Conservation (phyloP, 2,329 filamentous ascomycete species). For the Diplocarpon rosae region DNA sequence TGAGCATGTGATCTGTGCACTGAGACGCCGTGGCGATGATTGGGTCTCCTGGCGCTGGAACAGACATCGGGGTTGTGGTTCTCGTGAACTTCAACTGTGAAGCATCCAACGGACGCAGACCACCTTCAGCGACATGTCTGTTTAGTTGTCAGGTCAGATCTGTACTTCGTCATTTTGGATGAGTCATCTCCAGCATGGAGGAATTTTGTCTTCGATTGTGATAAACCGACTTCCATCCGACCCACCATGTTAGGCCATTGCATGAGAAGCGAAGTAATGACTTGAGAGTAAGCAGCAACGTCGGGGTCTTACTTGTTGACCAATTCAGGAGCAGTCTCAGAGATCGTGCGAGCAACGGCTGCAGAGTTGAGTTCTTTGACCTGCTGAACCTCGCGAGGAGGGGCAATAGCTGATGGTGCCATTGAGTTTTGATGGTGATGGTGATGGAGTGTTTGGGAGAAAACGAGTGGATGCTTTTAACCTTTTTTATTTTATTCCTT, state of each 20-base stretch:
- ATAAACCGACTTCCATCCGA: too few species aligned
- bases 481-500: too few species aligned
- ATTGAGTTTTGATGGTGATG: constrained; percentile 28
- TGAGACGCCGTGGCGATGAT: constrained; percentile 23
- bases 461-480: too few species aligned
- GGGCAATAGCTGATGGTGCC: constrained; percentile 37
- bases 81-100: constrained; percentile 47
- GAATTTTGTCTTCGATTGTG: too few species aligned
- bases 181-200: too few species aligned
- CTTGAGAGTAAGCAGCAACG: too few species aligned
- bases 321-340: constrained; percentile 35
- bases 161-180: background rate
- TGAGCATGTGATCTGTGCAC: constrained; percentile 79
- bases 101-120: constrained; percentile 38
- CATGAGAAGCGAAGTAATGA: background rate
- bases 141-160: constrained; percentile 22
- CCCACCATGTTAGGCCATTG: too few species aligned
- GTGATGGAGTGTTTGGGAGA: too few species aligned
- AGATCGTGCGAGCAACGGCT: constrained; percentile 38
- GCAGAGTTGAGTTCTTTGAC: constrained; percentile 41
- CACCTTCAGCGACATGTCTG: constrained; percentile 52
- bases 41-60: constrained; percentile 37
- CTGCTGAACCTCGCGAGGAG: constrained; percentile 30
- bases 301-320: constrained; percentile 32
- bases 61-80: constrained; percentile 39